A percentile compares a stretch with the other conserved stretches of the same genome.
These are phyloP conservation scores for Silene latifolia DNA, from an alignment of 148 eudicot genomes.

Conservation along the genomic window DNA sequence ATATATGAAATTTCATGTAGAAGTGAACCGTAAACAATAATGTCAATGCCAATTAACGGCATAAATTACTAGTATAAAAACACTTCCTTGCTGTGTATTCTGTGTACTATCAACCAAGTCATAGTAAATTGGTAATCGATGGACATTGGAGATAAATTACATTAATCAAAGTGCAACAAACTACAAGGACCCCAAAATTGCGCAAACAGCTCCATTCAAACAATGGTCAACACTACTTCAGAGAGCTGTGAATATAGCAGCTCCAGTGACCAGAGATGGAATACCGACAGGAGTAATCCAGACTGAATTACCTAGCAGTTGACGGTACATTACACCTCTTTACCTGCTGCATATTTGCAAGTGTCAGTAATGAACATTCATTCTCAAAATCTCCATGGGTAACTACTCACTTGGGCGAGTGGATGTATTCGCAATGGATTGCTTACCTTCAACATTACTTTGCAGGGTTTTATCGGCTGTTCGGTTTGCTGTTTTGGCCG, in stretches of 20 bases:
- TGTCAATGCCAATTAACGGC: too few species aligned
- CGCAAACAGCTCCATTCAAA: not conserved
- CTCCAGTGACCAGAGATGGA: not conserved
- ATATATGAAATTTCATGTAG: too few species aligned
- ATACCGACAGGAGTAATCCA: not conserved
- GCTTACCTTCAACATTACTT: slow-evolving; percentile 23
- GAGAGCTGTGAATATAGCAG: not conserved
- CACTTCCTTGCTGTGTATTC: too few species aligned
- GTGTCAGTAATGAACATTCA: not conserved
- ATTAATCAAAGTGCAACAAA: not conserved
- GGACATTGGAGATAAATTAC: not conserved
- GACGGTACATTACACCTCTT: slow-evolving; percentile 7
- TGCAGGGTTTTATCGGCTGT: slow-evolving; percentile 14
- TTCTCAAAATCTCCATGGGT: not conserved
- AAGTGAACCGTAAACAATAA: too few species aligned
- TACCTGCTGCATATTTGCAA: slow-evolving; percentile 28
- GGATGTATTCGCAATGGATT: too few species aligned
- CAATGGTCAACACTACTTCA: not conserved
- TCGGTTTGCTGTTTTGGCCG: slow-evolving; percentile 14
- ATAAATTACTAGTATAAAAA: too few species aligned
- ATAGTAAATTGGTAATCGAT: too few species aligned
- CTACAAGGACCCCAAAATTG: not conserved
- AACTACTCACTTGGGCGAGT: not conserved
- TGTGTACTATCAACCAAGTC: too few species aligned
- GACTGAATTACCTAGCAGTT: not conserved